phyloP scores from a whole-genome alignment of 2,329 filamentous ascomycete genomes.

The Colletotrichum eremochloae region DNA sequence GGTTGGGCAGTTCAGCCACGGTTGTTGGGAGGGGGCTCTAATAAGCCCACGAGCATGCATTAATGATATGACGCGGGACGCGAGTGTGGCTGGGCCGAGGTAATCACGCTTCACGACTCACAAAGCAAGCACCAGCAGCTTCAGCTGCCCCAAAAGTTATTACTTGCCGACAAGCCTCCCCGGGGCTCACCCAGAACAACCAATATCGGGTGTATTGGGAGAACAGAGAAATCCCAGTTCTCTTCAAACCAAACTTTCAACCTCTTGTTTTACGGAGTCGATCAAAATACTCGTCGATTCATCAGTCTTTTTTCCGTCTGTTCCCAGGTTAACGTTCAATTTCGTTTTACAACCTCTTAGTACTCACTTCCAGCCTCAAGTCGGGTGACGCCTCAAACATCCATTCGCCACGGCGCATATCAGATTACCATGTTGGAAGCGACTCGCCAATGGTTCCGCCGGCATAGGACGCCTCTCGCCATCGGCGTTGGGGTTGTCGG shows the following conservation, averaged over 20 bases:
- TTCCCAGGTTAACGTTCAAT: background rate
- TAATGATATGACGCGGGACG: slow-evolving; percentile 7
- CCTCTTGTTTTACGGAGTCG: background rate
- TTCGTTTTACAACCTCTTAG: background rate
- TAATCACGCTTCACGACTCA: slow-evolving; percentile 39
- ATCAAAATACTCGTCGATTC: background rate
- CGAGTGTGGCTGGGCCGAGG: slow-evolving; percentile 41
- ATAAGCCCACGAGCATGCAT: slow-evolving; percentile 1
- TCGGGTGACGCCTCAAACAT: background rate
- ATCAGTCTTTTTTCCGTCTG: background rate
- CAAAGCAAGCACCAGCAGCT: slow-evolving; percentile 15
- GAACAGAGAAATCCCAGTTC: background rate
- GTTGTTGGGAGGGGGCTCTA: background rate
- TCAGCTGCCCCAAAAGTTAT: slow-evolving; percentile 12
- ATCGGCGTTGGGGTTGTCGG: slow-evolving; percentile 90
- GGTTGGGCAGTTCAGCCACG: slow-evolving; percentile 9
- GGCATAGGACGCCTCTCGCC: slow-evolving; percentile 90
- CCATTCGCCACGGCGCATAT: slow-evolving; percentile 33
- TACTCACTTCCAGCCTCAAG: background rate
- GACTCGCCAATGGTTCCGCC: slow-evolving; percentile 90
- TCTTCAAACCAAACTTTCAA: slow-evolving; percentile 16
- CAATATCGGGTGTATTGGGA: slow-evolving; percentile 25
- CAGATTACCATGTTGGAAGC: slow-evolving; percentile 70
- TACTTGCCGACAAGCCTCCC: slow-evolving; percentile 38
- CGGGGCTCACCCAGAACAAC: slow-evolving; percentile 22